phyloP scores from a whole-genome alignment of 768 basidiomycete species.

The Leucosporidium scottii region DNA sequence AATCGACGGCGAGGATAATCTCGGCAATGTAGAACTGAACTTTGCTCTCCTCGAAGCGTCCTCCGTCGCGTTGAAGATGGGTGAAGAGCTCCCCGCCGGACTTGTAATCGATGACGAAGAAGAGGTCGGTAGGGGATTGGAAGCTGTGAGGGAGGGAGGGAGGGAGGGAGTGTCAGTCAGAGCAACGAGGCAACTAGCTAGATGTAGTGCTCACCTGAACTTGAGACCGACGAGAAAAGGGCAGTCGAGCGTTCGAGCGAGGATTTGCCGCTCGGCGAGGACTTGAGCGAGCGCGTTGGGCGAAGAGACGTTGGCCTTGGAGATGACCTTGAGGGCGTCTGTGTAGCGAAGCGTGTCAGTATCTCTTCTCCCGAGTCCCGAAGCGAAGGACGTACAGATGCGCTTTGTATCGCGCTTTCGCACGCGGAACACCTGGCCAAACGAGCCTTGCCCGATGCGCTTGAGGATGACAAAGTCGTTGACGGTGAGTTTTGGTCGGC shows the following conservation, averaged over 20 bases:
- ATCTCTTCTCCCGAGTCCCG: no score
- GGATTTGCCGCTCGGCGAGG: conserved; percentile 94
- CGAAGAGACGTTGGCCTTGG: conserved; percentile 94
- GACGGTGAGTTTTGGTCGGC: conserved; percentile 27
- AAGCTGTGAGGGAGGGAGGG: not conserved
- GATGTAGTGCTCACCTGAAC: conserved; percentile 89
- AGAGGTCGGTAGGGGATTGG: conserved; percentile 19
- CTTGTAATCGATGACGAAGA: conserved; percentile 32
- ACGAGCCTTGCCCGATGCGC: conserved; percentile 92
- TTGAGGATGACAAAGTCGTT: conserved; percentile 91
- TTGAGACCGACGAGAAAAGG: conserved; percentile 96
- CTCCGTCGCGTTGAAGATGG: conserved; percentile 92
- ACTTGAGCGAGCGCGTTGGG: conserved; percentile 82
- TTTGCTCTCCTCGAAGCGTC: conserved; percentile 89
- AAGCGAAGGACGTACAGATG: conserved; percentile 46
- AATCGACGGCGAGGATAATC: conserved; percentile 84
- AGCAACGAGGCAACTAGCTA: no score
- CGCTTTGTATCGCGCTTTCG: conserved; percentile 94
- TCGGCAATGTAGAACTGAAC: conserved; percentile 93
- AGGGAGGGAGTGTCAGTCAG: no score
- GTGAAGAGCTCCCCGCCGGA: conserved; percentile 97
- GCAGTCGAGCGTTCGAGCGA: conserved; percentile 66
- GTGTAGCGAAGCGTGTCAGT: not conserved
- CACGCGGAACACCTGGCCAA: conserved; percentile 92
- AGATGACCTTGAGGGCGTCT: conserved; percentile 97